These are phyloP conservation scores for Xylaria sp. DNA, from an alignment of 2,329 filamentous ascomycete genomes.

Conservation along the genomic window DNA sequence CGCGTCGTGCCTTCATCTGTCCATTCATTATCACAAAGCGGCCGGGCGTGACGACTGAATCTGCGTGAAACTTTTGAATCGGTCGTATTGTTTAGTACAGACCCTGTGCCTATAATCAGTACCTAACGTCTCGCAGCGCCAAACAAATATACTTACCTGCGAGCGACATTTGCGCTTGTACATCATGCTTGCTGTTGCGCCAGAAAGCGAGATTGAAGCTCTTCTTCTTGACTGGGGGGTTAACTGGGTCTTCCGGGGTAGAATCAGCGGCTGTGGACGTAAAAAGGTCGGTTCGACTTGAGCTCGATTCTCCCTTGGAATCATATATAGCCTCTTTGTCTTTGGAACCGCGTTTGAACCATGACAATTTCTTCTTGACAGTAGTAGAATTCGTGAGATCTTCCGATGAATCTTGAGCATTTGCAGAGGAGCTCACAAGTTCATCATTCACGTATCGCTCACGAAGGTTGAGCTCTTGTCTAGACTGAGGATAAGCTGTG, in stretches of 20 bases:
- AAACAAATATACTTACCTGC: conserved; percentile 53
- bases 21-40: conserved; percentile 38
- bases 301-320: conserved; percentile 31
- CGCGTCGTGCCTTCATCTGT: conserved; percentile 50
- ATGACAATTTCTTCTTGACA: conserved; percentile 60
- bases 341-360: conserved; percentile 64
- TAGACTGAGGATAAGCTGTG: conserved; percentile 28
- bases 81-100: conserved; percentile 49
- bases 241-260: conserved; percentile 38
- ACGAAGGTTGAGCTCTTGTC: conserved; percentile 41
- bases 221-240: conserved; percentile 56
- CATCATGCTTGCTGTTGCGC: conserved; percentile 59
- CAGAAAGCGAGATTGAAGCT: conserved; percentile 66
- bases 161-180: conserved; percentile 56
- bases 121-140: not conserved
- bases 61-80: conserved; percentile 43
- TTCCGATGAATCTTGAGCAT: conserved; percentile 40
- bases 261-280: conserved; percentile 42
- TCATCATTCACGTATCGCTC: conserved; percentile 47
- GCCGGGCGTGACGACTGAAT: conserved; percentile 38
- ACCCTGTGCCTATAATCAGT: conserved; percentile 45
- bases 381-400: conserved; percentile 43
- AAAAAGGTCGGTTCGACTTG: conserved; percentile 36
- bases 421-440: conserved; percentile 20
- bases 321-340: conserved; percentile 45